Evolutionary conservation across 2,329 filamentous ascomycete species (phyloP).

Genomic region (Rasamsonia emersonii): DNA sequence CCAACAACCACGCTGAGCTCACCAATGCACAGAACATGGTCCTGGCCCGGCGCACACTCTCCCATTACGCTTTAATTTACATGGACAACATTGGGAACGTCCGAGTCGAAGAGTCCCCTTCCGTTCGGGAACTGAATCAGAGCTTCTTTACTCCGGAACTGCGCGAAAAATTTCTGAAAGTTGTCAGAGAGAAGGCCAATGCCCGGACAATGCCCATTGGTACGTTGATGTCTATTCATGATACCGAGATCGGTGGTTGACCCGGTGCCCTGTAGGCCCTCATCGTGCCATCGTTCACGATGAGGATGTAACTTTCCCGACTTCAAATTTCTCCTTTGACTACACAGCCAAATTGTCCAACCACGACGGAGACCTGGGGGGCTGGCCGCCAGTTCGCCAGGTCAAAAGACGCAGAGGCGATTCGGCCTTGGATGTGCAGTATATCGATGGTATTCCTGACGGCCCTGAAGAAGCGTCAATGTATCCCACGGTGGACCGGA

Average conservation of each 20-base stretch:
- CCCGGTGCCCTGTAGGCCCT: too few relatives aligned
- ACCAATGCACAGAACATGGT: conserved; percentile 19
- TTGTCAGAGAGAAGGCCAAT: conserved; percentile 22
- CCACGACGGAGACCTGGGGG: too few relatives aligned
- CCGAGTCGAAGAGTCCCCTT: conserved; percentile 24
- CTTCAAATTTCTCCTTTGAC: too few relatives aligned
- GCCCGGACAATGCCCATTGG: conserved; percentile 18
- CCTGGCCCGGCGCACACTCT: conserved; percentile 20
- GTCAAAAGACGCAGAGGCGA: conserved; percentile 7
- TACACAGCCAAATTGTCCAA: too few relatives aligned
- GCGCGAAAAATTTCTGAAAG: conserved; percentile 27
- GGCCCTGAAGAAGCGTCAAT: conserved; percentile 15
- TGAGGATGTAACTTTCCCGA: too few relatives aligned
- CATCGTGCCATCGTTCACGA: too few relatives aligned
- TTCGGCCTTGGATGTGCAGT: conserved; percentile 10
- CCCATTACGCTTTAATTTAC: conserved; percentile 30
- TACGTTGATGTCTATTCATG: neutral
- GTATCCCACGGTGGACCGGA: conserved; percentile 17
- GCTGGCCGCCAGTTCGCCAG: too few relatives aligned
- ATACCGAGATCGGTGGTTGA: too few relatives aligned
- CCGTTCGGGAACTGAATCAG: conserved; percentile 21
- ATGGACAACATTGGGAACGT: conserved; percentile 25
- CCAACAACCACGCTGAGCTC: conserved; percentile 1
- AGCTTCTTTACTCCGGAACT: conserved; percentile 27
- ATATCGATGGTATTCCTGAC: conserved; percentile 13